Conservation (phyloP, 768 basidiomycete species). For the Boletus sp. region DNA sequence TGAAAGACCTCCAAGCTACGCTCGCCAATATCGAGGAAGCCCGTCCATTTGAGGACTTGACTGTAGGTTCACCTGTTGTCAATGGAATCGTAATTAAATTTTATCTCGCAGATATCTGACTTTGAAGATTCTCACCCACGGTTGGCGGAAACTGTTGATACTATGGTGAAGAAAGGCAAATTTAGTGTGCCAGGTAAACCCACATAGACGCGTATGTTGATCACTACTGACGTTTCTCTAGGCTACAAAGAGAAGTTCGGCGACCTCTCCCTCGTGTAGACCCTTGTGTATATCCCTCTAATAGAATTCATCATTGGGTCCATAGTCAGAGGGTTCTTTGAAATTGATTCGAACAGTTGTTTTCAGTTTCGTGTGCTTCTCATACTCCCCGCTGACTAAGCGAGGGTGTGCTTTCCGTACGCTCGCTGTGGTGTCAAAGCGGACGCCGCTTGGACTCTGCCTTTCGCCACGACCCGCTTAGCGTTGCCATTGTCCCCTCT, state of each 20-base stretch:
- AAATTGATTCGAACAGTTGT: background rate
- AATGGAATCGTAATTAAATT: background rate
- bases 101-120: conserved; percentile 65
- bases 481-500: conserved; percentile 14
- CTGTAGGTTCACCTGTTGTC: conserved; percentile 49
- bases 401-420: background rate
- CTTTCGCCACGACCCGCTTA: background rate
- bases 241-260: conserved; percentile 97
- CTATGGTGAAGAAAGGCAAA: conserved; percentile 96
- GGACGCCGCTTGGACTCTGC: conserved; percentile 4
- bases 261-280: conserved; percentile 87
- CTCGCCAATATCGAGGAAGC: conserved; percentile 97
- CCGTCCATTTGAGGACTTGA: conserved; percentile 95
- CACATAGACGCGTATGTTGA: background rate
- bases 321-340: background rate
- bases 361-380: background rate
- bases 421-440: background rate
- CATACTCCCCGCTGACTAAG: conserved; percentile 23
- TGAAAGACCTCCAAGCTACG: conserved; percentile 87
- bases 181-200: conserved; percentile 90
- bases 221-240: conserved; percentile 26
- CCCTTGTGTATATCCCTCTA: conserved; percentile 18
- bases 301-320: conserved; percentile 17
- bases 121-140: conserved; percentile 91
- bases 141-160: conserved; percentile 86